Evolutionary conservation across 257 asterid species (phyloP).

Genomic region (Lycium ferocissimum): DNA sequence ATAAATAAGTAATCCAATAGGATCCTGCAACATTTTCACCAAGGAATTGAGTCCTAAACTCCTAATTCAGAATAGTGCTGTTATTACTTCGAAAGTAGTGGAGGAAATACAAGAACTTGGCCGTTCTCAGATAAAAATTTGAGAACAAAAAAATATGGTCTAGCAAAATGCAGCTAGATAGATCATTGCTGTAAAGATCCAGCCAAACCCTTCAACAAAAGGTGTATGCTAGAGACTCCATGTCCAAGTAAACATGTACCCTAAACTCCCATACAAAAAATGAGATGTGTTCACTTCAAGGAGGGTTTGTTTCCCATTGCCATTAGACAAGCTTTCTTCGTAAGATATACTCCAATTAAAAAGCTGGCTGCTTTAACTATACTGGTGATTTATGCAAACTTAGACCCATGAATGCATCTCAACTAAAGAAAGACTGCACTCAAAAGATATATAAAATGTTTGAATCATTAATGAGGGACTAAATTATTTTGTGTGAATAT

Average conservation of each 20-base stretch:
- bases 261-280: neutral
- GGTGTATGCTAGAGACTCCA: neutral
- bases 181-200: neutral
- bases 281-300: neutral
- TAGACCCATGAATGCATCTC: neutral
- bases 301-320: neutral
- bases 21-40: constrained; percentile 24
- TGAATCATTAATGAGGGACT: neutral
- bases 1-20: constrained; percentile 30
- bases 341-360: neutral
- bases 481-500: neutral
- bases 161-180: neutral
- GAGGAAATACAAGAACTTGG: neutral
- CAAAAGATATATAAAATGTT: neutral
- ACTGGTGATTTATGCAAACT: neutral
- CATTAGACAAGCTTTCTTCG: neutral
- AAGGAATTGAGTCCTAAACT: neutral
- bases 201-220: neutral
- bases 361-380: neutral
- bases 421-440: neutral
- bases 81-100: neutral
- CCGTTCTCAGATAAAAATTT: neutral
- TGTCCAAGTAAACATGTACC: neutral
- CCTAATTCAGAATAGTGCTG: neutral
- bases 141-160: neutral